Evolutionary conservation across 2,329 filamentous ascomycete genomes (phyloP), one percentile per base, ranked within the genome.

Genomic region (Sclerotiophoma versabilis): DNA sequence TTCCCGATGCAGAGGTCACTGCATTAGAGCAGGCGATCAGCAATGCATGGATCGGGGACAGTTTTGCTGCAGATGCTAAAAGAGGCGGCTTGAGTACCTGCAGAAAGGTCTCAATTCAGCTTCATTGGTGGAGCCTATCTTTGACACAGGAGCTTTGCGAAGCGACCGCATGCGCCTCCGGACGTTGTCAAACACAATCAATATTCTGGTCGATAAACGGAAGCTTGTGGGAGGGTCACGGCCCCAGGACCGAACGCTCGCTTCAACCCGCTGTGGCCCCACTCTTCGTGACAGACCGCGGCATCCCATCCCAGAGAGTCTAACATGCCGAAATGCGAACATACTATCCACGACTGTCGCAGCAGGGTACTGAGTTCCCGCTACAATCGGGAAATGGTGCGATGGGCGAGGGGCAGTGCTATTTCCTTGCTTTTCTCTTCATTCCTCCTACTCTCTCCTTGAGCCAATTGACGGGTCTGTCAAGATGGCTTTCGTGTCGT

Each of bases 401-500:
- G 42, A 48, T 23, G 15, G 20, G 23, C 42, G 33, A 39, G 36
- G 17, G 20, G 11, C 3, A 20, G 17, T 32, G 20, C 30, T 20
- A 20, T 39, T 33, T 25, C 47, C 25, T 12, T 22, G 11, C 30
- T 39, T 43, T 33, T 48, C 12, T 14, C 26, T 41, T 32, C 12
- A 17, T 48, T 36, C 23, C 41, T 52, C 25, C 29, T 37, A 19
- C 17, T n/a, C 14, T 37, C 15, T 25, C 14, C 4, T 39, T 27
- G 7, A 30, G 2, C 27, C n/a, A 51, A 22, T 17, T 15, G 5
- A 11, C 17, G 15, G 11, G n/a, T 23, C 12, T 9, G 30, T 43
- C 33, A 48, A 26, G 32, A 59, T 59, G 57, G 52, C 49, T 14
- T 33, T 53, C 17, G 30, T 49, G 15, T 54, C 49, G 8, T 36